Percentiles rank a stretch among this genome's conserved stretches.
Evolutionary conservation across 441 rosid species (phyloP).

Genomic region (Croton laevigatus): DNA sequence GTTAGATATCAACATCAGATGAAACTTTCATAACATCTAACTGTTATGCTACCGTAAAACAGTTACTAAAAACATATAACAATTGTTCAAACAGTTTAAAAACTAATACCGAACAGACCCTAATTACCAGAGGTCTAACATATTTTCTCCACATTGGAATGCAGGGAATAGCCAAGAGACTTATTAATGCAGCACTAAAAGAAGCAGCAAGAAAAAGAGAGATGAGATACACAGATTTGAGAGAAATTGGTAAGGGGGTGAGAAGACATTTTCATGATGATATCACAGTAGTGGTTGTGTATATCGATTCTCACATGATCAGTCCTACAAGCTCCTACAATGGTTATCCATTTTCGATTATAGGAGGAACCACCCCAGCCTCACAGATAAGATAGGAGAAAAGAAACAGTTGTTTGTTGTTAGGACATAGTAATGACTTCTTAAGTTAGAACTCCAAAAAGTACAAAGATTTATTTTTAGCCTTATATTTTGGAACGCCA

Average conservation of each 20-base stretch:
- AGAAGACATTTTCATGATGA: constrained; percentile 94
- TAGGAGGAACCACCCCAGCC: constrained; percentile 27
- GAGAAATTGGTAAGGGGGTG: constrained; percentile 72
- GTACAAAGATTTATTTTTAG: background rate
- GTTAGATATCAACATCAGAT: too few species aligned
- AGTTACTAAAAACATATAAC: too few species aligned
- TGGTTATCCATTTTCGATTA: constrained; percentile 44
- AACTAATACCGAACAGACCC: too few species aligned
- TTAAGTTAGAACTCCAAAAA: background rate
- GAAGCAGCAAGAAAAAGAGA: constrained; percentile 87
- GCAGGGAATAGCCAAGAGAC: constrained; percentile 70
- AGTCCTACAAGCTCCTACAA: constrained; percentile 22
- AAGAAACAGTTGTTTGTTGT: background rate
- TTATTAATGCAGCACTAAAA: constrained; percentile 60
- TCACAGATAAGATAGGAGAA: constrained; percentile 6
- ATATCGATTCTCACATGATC: constrained; percentile 46
- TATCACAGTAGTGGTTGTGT: constrained; percentile 71
- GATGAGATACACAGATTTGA: constrained; percentile 74
- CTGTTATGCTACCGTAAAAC: too few species aligned
- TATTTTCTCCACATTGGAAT: background rate
- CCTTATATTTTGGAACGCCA: background rate
- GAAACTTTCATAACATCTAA: too few species aligned
- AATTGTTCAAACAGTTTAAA: too few species aligned
- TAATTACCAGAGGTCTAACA: too few species aligned
- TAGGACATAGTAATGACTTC: background rate